Evolutionary conservation across 2,329 filamentous ascomycete genomes (phyloP), one percentile per base, ranked within the genome.

Genomic region (Tolypocladium tundrense): DNA sequence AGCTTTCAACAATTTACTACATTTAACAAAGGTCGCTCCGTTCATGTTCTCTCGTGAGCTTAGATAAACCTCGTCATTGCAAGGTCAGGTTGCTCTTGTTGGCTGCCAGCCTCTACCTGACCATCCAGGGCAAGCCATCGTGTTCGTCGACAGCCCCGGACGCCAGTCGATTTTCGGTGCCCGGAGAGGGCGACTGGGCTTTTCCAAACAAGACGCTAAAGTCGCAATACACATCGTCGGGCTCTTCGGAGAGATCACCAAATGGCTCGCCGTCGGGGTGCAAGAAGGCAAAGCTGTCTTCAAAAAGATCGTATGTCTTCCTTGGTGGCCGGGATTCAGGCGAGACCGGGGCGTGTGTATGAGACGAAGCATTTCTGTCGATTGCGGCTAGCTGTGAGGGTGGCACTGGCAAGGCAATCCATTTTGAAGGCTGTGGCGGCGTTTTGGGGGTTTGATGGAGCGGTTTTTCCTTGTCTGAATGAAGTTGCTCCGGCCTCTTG

Each of bases 151-250:
- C 31, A 52, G 10, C 4, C 11, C 11, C 48, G 4, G 31, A 9
- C 19, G 33, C 48, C 8, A 31, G 24, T 13, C 8, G 33, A 19
- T 33, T 41, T 13, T 13, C 40, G 33, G 19, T 9, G n/a, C 14
- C 24, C 21, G 43, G 3, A 7, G 35, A 31, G 9, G 31, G 50
- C 4, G 56, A 9, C 3, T 35, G 31, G 6, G 19, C 13, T 13
- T 51, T 54, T 27, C 19, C 57, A 60, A 83, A 82, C 4, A 82
- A 70, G 33, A 79, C 73, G 6, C 78, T 74, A 59, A 83, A 83
- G 60, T 83, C 79, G 14, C 79, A 79, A 60, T 83, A 83, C 43
- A 83, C 77, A 41, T 79, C 75, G 27, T 79, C 79, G 39, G 73
- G 65, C 41, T 79, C 79, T 42, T 78, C 76, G 11, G 61, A 63